phyloP scores from a whole-genome alignment of 495 filamentous ascomycete genomes.

The Cairneyella variabilis region DNA sequence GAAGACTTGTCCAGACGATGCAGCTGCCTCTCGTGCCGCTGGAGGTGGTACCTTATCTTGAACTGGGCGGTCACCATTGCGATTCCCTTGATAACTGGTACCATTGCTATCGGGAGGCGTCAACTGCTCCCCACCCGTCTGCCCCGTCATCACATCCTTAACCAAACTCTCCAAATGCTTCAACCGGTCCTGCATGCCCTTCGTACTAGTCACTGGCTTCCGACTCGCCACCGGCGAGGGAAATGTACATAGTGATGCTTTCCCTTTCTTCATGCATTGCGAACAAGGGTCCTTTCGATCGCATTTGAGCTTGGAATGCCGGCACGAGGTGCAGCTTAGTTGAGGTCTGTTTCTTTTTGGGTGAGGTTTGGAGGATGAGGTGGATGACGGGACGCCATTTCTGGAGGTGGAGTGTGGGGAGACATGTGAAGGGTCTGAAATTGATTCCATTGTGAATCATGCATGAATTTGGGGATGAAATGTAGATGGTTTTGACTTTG shows the following conservation, averaged over 20 bases:
- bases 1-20: conserved; percentile 16
- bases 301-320: conserved; percentile 22
- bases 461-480: too few species aligned
- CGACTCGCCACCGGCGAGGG: conserved; percentile 39
- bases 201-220: conserved; percentile 39
- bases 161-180: conserved; percentile 52
- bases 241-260: conserved; percentile 39
- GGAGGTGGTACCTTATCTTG: not conserved
- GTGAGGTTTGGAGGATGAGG: not conserved
- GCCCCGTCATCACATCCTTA: conserved; percentile 19
- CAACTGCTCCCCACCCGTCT: too few species aligned
- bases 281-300: conserved; percentile 23
- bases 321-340: conserved; percentile 21
- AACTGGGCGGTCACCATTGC: too few species aligned
- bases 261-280: conserved; percentile 41
- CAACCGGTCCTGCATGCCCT: conserved; percentile 47
- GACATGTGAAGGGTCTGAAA: not conserved
- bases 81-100: conserved; percentile 33
- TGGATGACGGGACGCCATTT: not conserved
- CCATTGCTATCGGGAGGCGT: not conserved
- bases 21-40: conserved; percentile 14
- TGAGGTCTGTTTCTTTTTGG: conserved; percentile 20
- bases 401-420: not conserved
- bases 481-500: too few species aligned
- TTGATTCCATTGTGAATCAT: not conserved